Evolutionary conservation across 176 grass and related monocot species (phyloP), one percentile per base, ranked within the genome.

Genomic region (Lolium multiflorum): DNA sequence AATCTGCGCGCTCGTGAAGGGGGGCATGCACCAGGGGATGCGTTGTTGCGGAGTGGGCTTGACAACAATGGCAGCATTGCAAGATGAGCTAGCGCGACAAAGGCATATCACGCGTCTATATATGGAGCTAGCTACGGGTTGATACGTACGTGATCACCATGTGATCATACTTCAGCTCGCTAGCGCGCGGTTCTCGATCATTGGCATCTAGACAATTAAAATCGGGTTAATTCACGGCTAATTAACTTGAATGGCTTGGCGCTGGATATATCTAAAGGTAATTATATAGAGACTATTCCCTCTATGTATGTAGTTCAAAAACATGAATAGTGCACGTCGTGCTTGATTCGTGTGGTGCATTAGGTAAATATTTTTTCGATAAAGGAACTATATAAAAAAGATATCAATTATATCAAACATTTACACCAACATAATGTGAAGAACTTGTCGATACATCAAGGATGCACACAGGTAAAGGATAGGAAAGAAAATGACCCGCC

Each of bases 1-100:
- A 89, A 89, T 89, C 87, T 89, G 66, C 82, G 79, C 76, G 66
- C 82, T 84, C 76, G 66, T 76, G 84, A 80, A 21, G 63, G 28
- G 70, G 54, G 26, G 67, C 71, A 74, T 74, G 71, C 39, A 74
- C 22, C 56, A 77, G 46, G 71, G 71, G 71, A 38, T 24, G 84
- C 70, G 14, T 78, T 88, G 86, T 77, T 83, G 25, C 24, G 62
- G 81, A 78, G 87, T 71, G 74, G 87, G 62, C 75, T 80, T 72
- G 10, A 67, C 80, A 55, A 44, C 79, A 67, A 50, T 37, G 44
- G 52, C 52, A 38, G n/a, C 44, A 63, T 65, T 75, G 12, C 46
- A 44, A 46, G 37, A 49, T 25, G 79, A 82, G 24, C 48, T 76
- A 52, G 72, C 72, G 48, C 80, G 71, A 87, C 70, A 56, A 82